Percentiles rank a stretch among this genome's conserved stretches.
phyloP scores from a whole-genome alignment of 306 rosid genomes.

The Leucaena leucocephala region DNA sequence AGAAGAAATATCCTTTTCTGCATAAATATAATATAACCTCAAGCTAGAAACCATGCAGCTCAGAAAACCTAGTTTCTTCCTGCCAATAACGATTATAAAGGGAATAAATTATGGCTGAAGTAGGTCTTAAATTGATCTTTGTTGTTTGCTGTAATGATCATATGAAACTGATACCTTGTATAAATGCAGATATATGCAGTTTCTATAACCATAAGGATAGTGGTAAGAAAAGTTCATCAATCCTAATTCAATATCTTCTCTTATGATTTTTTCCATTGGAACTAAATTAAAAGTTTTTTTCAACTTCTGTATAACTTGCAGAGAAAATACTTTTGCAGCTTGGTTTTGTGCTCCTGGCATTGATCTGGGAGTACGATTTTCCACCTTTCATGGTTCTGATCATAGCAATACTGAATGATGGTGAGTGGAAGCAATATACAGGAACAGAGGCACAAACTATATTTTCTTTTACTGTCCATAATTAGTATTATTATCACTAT shows the following conservation, averaged over 20 bases:
- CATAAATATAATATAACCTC: constrained; percentile 10
- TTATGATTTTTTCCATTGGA: background rate
- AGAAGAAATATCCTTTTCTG: background rate
- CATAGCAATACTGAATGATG: constrained; percentile 83
- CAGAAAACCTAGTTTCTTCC: constrained; percentile 19
- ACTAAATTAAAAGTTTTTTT: background rate
- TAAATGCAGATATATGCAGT: constrained; percentile 80
- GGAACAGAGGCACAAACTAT: constrained; percentile 22
- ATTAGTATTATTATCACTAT: background rate
- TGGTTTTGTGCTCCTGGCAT: constrained; percentile 81
- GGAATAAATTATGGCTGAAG: constrained; percentile 13
- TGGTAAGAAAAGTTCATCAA: constrained; percentile 55
- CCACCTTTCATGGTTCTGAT: constrained; percentile 95
- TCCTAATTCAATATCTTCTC: constrained; percentile 27
- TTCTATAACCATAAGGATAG: constrained; percentile 88
- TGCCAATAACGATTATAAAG: constrained; percentile 18
- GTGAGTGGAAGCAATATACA: constrained; percentile 32
- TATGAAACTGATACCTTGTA: constrained; percentile 30
- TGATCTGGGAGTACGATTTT: constrained; percentile 92
- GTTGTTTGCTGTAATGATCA: constrained; percentile 26
- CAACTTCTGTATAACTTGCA: constrained; percentile 7
- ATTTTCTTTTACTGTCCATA: background rate
- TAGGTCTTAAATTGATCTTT: constrained; percentile 11
- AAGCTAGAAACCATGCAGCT: constrained; percentile 21
- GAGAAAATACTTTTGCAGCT: constrained; percentile 61